These are phyloP conservation scores for Trichaptum fuscoviolaceum DNA, from an alignment of 768 basidiomycete species.

Conservation along the genomic window DNA sequence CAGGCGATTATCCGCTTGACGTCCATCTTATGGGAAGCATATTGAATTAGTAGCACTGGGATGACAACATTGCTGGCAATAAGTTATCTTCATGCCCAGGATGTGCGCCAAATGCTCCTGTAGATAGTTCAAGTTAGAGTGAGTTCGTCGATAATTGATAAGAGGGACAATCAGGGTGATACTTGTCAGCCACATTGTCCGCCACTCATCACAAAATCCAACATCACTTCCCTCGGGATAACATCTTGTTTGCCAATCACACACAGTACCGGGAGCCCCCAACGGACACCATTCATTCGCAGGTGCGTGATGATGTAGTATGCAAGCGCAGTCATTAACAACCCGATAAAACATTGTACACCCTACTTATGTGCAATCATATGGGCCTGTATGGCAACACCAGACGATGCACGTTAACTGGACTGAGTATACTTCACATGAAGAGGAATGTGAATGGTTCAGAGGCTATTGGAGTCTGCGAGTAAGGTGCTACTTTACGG, in stretches of 20 bases:
- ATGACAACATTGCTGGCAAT: conserved; percentile 81
- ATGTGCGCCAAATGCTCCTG: conserved; percentile 90
- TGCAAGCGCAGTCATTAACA: conserved; percentile 38
- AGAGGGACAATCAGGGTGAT: conserved; percentile 13
- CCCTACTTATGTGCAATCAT: background rate
- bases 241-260: conserved; percentile 78
- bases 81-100: conserved; percentile 92
- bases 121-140: too few relatives aligned
- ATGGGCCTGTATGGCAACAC: background rate
- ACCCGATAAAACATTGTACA: background rate
- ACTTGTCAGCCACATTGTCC: conserved; percentile 80
- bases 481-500: background rate
- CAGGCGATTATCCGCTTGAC: conserved; percentile 68
- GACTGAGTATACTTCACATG: conserved; percentile 75
- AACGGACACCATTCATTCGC: conserved; percentile 93
- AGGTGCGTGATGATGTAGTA: conserved; percentile 93
- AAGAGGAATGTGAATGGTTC: conserved; percentile 43
- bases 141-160: too few relatives aligned
- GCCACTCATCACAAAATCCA: conserved; percentile 88
- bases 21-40: conserved; percentile 71
- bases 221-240: conserved; percentile 75
- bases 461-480: background rate
- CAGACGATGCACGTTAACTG: conserved; percentile 49
- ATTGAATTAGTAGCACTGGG: conserved; percentile 84
- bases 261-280: conserved; percentile 87